Evolutionary conservation across 177 flowering plant species (phyloP), one percentile per base, ranked within the genome.

Genomic region (Tripterygium wilfordii): DNA sequence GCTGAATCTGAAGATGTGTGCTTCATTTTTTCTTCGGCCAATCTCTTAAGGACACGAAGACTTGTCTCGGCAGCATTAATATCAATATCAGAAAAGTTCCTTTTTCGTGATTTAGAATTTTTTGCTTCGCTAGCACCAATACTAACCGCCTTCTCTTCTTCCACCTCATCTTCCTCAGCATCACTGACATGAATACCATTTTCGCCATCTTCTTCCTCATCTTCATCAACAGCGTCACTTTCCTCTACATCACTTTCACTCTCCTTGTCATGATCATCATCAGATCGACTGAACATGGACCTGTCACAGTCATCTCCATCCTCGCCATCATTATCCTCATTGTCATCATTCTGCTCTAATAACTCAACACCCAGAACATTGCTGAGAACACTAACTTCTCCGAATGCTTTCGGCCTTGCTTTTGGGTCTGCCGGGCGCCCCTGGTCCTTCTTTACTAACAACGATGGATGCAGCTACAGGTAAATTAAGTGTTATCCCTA

Each of bases 341-440:
- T 50, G 2, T 45, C 65, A 40, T 60, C 57, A 18, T 63, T 62
- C 16, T 70, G 30, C 36, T 78, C 62, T 47, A 91, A 62, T 46
- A 91, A 65, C 58, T 91, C 98, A 54, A 69, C 53, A 51, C 78
- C 96, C 51, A 88, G 80, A 56, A 91, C 85, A 75, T 65, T 36
- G 57, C 63, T 75, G 8, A 50, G 50, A 43, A 88, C 77, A 69
- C 56, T 60, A 35, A 65, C 80, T 69, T 88, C 96, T 49, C 98
- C 98, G 70, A 68, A 91, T 27, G 80, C 92, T 66, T 76, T 91
- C 20, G 92, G 95, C 63, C 64, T 83, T 48, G 96, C 96, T 60
- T 78, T 83, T 26, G 88, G 86, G 62, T 88, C 63, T 42, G 49
- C 67, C 21, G 88, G 89, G 9, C 92, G 87, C 27, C 98, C 98